phyloP scores from a whole-genome alignment of 495 filamentous ascomycete genomes.

The Venustampulla echinocandica region DNA sequence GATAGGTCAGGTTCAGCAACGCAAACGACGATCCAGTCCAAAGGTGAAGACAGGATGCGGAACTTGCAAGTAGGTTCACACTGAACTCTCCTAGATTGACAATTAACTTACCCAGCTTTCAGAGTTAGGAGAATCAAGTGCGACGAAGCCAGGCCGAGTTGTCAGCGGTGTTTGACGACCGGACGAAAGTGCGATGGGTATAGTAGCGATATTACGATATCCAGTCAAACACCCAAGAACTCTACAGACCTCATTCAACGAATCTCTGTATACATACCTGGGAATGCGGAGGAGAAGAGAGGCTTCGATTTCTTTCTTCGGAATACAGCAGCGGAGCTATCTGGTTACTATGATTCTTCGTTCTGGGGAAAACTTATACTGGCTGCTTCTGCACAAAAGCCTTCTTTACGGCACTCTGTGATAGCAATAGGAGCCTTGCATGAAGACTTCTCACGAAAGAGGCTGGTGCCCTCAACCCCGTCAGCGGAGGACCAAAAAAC shows the following conservation, averaged over 20 bases:
- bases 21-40: too few species aligned
- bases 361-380: slow-evolving; percentile 43
- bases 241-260: neutral
- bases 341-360: slow-evolving; percentile 33
- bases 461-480: neutral
- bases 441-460: slow-evolving; percentile 5
- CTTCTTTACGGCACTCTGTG: slow-evolving; percentile 7
- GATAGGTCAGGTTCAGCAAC: too few species aligned
- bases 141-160: slow-evolving; percentile 19
- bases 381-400: neutral
- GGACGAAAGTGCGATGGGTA: slow-evolving; percentile 15
- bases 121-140: slow-evolving; percentile 14
- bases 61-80: too few species aligned
- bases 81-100: too few species aligned
- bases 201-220: slow-evolving; percentile 6
- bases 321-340: slow-evolving; percentile 34
- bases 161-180: slow-evolving; percentile 10
- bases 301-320: slow-evolving; percentile 33
- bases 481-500: slow-evolving; percentile 2
- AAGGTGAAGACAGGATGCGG: too few species aligned
- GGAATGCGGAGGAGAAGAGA: slow-evolving; percentile 2
- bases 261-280: slow-evolving; percentile 5
- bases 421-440: slow-evolving; percentile 12
- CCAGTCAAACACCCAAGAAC: neutral
- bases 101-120: too few species aligned